Conservation (phyloP, 2,329 filamentous ascomycete genomes). For the Proliferodiscus dingleyae region DNA sequence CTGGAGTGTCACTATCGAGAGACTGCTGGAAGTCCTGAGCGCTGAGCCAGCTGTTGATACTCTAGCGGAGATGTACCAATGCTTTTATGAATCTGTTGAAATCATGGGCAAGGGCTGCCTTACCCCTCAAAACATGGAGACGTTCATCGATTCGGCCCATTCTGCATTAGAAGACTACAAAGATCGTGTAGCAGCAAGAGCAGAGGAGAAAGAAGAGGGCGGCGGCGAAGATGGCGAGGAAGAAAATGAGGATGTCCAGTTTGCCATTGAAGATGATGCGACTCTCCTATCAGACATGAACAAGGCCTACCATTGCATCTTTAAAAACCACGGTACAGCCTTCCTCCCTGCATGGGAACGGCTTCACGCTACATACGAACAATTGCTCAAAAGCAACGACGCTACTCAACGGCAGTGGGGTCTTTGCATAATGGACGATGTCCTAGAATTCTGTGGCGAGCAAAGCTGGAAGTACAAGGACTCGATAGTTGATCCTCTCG, state of each 20-base stretch:
- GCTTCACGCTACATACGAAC: slow-evolving; percentile 78
- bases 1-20: slow-evolving; percentile 82
- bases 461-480: slow-evolving; percentile 83
- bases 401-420: slow-evolving; percentile 96
- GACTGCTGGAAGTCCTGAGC: slow-evolving; percentile 86
- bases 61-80: slow-evolving; percentile 98
- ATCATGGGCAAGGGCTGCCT: slow-evolving; percentile 85
- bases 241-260: slow-evolving; percentile 76
- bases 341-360: slow-evolving; percentile 89
- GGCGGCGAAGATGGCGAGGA: slow-evolving; percentile 88
- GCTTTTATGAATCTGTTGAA: slow-evolving; percentile 97
- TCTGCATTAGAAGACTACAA: slow-evolving; percentile 92
- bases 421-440: slow-evolving; percentile 98
- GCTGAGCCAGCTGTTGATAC: slow-evolving; percentile 95
- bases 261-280: slow-evolving; percentile 96
- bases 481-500: slow-evolving; percentile 80
- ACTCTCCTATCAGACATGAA: slow-evolving; percentile 98
- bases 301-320: slow-evolving; percentile 98
- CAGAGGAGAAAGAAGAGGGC: slow-evolving; percentile 70
- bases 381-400: slow-evolving; percentile 75
- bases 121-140: slow-evolving; percentile 70
- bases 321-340: slow-evolving; percentile 84
- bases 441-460: slow-evolving; percentile 90
- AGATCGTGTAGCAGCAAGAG: slow-evolving; percentile 72
- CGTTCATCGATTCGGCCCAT: slow-evolving; percentile 81